Percentiles rank a stretch among this genome's conserved stretches.
phyloP scores from a whole-genome alignment of 441 rosid genomes.

The Gossypium schwendimanii region DNA sequence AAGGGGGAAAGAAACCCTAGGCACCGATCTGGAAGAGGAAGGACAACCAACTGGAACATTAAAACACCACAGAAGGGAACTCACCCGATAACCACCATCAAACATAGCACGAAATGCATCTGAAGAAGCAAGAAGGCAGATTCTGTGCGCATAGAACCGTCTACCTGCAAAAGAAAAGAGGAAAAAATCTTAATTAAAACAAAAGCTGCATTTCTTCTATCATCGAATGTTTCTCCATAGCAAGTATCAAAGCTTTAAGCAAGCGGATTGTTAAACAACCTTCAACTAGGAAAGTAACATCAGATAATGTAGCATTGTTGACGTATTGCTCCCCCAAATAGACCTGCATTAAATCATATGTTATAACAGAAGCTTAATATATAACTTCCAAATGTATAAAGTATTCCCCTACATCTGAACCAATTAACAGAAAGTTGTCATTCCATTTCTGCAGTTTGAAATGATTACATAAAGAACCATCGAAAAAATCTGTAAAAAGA shows the following conservation, averaged over 20 bases:
- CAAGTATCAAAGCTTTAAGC: slow-evolving; percentile 3
- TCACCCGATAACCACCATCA: slow-evolving; percentile 97
- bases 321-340: slow-evolving; percentile 94
- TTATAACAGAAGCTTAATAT: slow-evolving; percentile 2
- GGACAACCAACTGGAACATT: neutral
- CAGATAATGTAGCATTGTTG: slow-evolving; percentile 81
- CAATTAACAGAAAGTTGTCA: neutral
- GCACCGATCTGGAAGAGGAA: slow-evolving; percentile 1
- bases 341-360: slow-evolving; percentile 45
- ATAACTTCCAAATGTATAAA: slow-evolving; percentile 3
- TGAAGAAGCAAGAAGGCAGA: slow-evolving; percentile 96
- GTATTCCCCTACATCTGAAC: neutral
- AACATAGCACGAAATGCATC: slow-evolving; percentile 99
- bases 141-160: slow-evolving; percentile 90
- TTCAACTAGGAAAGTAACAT: slow-evolving; percentile 94
- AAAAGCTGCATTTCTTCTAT: slow-evolving; percentile 1
- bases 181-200: neutral
- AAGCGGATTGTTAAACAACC: slow-evolving; percentile 41
- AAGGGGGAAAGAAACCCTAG: neutral
- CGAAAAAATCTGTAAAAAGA: neutral
- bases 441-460: neutral
- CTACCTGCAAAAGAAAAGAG: slow-evolving; percentile 47
- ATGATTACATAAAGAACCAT: neutral
- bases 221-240: neutral
- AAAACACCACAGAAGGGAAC: slow-evolving; percentile 22